phyloP scores from a whole-genome alignment of 768 basidiomycete genomes.

The Solioccasus polychromus region DNA sequence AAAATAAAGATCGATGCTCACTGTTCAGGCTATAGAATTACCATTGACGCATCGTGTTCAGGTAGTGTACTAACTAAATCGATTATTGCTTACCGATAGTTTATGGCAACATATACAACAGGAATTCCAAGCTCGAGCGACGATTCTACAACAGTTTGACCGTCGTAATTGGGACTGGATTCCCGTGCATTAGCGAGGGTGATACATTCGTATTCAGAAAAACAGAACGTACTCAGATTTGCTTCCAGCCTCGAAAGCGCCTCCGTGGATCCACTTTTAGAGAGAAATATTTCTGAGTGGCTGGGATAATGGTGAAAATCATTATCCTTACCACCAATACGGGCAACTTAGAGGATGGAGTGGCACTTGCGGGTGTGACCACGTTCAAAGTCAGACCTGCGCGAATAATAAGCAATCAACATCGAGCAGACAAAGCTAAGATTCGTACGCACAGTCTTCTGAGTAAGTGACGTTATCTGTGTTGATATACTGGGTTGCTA shows the following conservation, averaged over 20 bases:
- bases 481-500: too few species aligned
- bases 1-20: background rate
- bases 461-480: constrained; percentile 31
- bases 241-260: constrained; percentile 34
- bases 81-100: constrained; percentile 40
- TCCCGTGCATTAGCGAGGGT: too few species aligned
- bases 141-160: constrained; percentile 29
- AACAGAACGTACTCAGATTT: constrained; percentile 10
- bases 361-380: constrained; percentile 41
- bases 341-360: constrained; percentile 43
- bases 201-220: too few species aligned
- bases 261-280: constrained; percentile 34
- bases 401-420: background rate
- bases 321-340: constrained; percentile 54
- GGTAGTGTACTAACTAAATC: background rate
- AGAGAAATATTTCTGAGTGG: background rate
- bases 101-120: constrained; percentile 38
- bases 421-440: background rate
- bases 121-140: constrained; percentile 32
- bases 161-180: constrained; percentile 6
- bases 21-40: constrained; percentile 9
- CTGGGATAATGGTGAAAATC: background rate
- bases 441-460: constrained; percentile 46
- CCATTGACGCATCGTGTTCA: background rate
- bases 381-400: constrained; percentile 54